Conservation (phyloP, 2,329 filamentous ascomycete species). For the Ustilaginoidea virens region DNA sequence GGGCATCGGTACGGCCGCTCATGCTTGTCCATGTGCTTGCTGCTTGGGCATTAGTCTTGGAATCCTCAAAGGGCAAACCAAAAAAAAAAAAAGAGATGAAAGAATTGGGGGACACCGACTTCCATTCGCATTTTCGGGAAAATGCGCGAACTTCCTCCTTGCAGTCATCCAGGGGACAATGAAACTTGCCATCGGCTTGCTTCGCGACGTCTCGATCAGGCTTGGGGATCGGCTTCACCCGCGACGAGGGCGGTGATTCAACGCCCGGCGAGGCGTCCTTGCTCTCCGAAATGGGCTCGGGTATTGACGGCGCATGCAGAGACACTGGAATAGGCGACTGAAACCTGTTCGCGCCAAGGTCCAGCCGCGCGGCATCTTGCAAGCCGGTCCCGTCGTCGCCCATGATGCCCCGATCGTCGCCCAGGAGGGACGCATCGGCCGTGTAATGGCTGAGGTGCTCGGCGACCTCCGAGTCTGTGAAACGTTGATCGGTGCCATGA, state of each 20-base stretch:
- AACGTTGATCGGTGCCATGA: conserved; percentile 24
- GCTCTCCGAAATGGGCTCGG: conserved; percentile 17
- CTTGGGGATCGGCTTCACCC: conserved; percentile 40
- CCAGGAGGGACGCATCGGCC: conserved; percentile 15
- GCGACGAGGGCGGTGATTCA: conserved; percentile 19
- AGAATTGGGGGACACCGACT: no score
- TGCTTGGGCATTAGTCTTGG: conserved; percentile 22
- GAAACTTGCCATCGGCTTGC: conserved; percentile 59
- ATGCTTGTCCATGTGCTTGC: conserved; percentile 98
- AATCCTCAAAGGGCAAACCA: no score
- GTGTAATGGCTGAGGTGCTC: conserved; percentile 29
- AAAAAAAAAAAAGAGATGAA: no score
- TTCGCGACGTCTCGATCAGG: conserved; percentile 41
- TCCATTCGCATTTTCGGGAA: conserved; percentile 82
- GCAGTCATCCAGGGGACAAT: conserved; percentile 59
- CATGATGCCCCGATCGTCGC: conserved; percentile 15
- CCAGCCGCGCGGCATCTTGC: conserved; percentile 23
- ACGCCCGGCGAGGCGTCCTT: conserved; percentile 18
- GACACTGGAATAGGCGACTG: conserved; percentile 19
- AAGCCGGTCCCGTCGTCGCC: conserved; percentile 21
- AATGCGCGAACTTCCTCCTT: conserved; percentile 50
- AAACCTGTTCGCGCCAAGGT: conserved; percentile 18
- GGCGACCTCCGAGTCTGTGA: conserved; percentile 26
- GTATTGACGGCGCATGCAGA: conserved; percentile 15
- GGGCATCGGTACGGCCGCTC: conserved; percentile 82